Base-by-base conservation (phyloP, 768 basidiomycete genomes). In the Gloeophyllum trabeum region DNA sequence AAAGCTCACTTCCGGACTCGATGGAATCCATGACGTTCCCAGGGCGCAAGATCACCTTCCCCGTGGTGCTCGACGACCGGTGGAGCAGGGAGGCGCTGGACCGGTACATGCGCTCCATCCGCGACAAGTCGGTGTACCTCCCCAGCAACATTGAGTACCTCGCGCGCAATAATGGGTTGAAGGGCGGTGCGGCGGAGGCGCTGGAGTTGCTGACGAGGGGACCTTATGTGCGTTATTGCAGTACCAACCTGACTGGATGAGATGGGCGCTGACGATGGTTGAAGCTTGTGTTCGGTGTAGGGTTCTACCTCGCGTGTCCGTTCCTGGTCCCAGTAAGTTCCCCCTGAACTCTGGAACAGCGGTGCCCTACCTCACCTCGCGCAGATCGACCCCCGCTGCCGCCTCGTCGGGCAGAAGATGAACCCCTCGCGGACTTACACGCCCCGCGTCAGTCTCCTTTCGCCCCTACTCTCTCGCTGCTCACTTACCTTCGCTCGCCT, bases 391-490 rank as follows among this genome's bases (percentile, higher is more conserved):
- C 75, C 73, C 5, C 61, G 75, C 23, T 72, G 69, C 44, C 62
- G 79, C 26, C 55, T 84, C 0, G 66, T 76, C 4, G 78, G 75
- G 0, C 81, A 82, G 45, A 85, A 84, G 55, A 81, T 82, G 76
- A 84, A 84, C 43, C 81, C 81, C 0, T 79, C 79, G 0, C 61
- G 81, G 5, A 79, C 78, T 0, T 78, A 64, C 45, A 84, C 81
- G 0, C 76, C 79, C 6, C 62, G 71, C 30, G 76, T 76, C 52
- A 32, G 66, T 55, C 16, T 2, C 19, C 5, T 28, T 18, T 3
- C 3, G 1, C 24, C 4, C 21, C 23, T 13, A 13, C 43, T 26
- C 23, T 22, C 12, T 47, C 43, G 3, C 24, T 7, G 4, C 42
- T n/a, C n/a, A 7, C 18, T 5, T 22, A 6, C 20, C 42, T 37